A percentile compares a stretch with the other conserved stretches of the same genome.
phyloP scores from a whole-genome alignment of 2,329 filamentous ascomycete species.

The Allantophomopsis lycopodina region DNA sequence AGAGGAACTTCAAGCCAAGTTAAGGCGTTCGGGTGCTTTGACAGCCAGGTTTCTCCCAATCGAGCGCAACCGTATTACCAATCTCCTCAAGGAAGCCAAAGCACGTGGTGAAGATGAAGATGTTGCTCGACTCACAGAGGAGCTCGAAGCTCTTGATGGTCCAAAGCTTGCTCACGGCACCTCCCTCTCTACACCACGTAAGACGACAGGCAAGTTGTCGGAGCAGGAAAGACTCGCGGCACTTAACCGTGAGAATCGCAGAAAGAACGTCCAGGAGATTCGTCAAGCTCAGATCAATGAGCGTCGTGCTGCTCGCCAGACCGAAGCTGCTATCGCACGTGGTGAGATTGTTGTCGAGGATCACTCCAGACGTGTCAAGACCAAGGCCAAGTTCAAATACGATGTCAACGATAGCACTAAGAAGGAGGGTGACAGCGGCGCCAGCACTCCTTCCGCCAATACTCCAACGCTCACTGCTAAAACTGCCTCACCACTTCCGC shows the following conservation, averaged over 20 bases:
- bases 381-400: constrained; percentile 54
- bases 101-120: constrained; percentile 46
- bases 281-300: constrained; percentile 82
- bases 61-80: constrained; percentile 53
- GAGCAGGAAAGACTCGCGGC: constrained; percentile 76
- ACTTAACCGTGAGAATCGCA: constrained; percentile 74
- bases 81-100: constrained; percentile 52
- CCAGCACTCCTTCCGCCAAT: constrained; percentile 31
- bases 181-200: constrained; percentile 39
- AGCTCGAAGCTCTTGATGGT: constrained; percentile 47
- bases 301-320: constrained; percentile 45
- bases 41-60: constrained; percentile 51
- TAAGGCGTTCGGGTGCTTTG: constrained; percentile 56
- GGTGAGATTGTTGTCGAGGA: constrained; percentile 48
- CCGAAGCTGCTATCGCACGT: constrained; percentile 45
- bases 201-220: constrained; percentile 32
- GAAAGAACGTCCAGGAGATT: constrained; percentile 77
- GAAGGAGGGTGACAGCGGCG: constrained; percentile 34
- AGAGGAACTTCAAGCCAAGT: constrained; percentile 66
- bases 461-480: constrained; percentile 29
- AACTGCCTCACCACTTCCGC: constrained; percentile 29
- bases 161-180: constrained; percentile 66
- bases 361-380: constrained; percentile 47
- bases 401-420: constrained; percentile 40
- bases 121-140: constrained; percentile 38